Conservation (phyloP, 2,329 filamentous ascomycete genomes). For the Cladorrhinum sp. region DNA sequence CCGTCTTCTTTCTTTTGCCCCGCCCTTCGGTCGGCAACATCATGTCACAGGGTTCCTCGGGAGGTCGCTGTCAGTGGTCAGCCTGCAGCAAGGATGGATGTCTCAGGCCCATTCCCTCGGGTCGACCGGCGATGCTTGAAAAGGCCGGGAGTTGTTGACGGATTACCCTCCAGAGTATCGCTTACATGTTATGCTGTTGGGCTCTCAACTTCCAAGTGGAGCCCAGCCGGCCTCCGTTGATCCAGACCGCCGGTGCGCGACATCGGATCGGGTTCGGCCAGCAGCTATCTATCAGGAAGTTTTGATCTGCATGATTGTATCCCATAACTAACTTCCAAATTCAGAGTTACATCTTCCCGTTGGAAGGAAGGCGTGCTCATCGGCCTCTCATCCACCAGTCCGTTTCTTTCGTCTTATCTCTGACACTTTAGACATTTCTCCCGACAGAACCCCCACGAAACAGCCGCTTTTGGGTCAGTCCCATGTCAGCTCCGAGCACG, state of each 20-base stretch:
- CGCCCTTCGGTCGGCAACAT: background rate
- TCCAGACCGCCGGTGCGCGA: background rate
- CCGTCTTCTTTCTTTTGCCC: background rate
- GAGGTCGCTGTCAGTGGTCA: background rate
- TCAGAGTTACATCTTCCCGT: background rate
- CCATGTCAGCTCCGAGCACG: background rate
- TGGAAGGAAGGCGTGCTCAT: slow-evolving; percentile 1
- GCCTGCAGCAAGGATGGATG: slow-evolving; percentile 9
- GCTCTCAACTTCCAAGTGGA: background rate
- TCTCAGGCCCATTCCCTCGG: slow-evolving; percentile 16
- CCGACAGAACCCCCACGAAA: background rate
- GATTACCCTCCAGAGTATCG: background rate
- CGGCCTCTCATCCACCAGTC: background rate
- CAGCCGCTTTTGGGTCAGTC: background rate
- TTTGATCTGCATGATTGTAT: background rate
- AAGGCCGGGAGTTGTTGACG: background rate
- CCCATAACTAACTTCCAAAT: background rate
- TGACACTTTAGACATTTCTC: background rate
- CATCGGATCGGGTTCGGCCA: background rate
- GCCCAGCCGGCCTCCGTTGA: background rate
- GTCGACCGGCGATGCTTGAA: slow-evolving; percentile 7
- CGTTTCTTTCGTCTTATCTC: slow-evolving; percentile 7
- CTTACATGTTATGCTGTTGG: background rate
- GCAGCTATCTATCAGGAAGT: background rate
- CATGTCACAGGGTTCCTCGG: background rate